Percentiles rank a stretch among this genome's conserved stretches.
Conservation (phyloP, 2,329 filamentous ascomycete genomes). For the Sporothrix luriei region DNA sequence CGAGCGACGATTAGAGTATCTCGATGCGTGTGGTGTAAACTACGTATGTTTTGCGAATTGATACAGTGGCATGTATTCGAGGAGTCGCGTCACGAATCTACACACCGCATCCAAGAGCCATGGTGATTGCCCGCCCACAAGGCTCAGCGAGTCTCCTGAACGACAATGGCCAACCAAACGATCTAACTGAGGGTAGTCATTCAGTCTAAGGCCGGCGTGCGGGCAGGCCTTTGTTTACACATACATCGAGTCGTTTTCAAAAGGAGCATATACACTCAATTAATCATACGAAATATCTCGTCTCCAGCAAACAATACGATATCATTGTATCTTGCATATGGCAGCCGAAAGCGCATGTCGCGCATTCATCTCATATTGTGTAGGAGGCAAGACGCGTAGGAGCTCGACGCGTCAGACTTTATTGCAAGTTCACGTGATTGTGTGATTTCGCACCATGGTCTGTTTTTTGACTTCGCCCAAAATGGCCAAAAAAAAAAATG, state of each 20-base stretch:
- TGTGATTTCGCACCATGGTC: conserved; percentile 17
- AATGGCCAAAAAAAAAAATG: not conserved
- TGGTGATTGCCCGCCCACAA: not conserved
- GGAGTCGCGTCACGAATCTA: not conserved
- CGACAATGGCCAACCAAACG: conserved; percentile 1
- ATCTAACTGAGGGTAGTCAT: no score
- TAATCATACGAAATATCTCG: not conserved
- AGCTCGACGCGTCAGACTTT: conserved; percentile 26
- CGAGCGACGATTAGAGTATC: not conserved
- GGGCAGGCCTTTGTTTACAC: not conserved
- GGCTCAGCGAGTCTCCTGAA: not conserved
- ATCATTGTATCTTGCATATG: not conserved
- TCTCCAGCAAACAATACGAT: not conserved
- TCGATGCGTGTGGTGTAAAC: not conserved
- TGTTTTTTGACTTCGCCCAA: not conserved
- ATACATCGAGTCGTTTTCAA: not conserved
- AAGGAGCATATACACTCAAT: no score
- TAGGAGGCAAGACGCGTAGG: conserved; percentile 25
- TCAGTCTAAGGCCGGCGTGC: no score
- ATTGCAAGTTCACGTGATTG: conserved; percentile 21
- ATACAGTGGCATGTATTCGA: not conserved
- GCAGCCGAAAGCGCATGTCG: not conserved
- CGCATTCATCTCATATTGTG: not conserved
- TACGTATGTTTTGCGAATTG: not conserved
- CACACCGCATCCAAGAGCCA: not conserved